Conservation (phyloP, 305 asterid genomes). For the Plantago coronopus region DNA sequence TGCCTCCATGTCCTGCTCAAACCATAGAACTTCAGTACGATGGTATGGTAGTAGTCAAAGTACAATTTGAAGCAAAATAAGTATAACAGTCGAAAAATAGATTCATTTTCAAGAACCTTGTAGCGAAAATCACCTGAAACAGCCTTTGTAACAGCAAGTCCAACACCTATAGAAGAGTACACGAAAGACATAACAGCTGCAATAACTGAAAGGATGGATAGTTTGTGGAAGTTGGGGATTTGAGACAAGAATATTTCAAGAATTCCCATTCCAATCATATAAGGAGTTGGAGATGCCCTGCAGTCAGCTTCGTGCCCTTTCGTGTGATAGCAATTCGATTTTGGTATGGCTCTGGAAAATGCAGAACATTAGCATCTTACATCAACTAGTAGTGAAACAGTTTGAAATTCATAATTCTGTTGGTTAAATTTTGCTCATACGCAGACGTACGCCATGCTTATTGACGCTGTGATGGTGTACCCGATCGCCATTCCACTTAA, state of each 20-base stretch:
- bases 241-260: constrained; percentile 56
- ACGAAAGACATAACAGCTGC: constrained; percentile 68
- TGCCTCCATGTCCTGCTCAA: constrained; percentile 38
- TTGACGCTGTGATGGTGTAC: constrained; percentile 58
- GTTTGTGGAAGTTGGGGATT: constrained; percentile 56
- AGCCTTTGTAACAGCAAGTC: constrained; percentile 49
- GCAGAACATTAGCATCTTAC: neutral
- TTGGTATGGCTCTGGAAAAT: constrained; percentile 45
- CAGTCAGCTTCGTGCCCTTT: constrained; percentile 38
- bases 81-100: no score
- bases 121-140: constrained; percentile 30
- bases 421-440: neutral
- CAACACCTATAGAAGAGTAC: constrained; percentile 55
- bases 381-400: neutral
- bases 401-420: neutral
- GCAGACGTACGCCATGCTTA: constrained; percentile 54
- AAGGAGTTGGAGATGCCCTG: constrained; percentile 48
- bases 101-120: no score
- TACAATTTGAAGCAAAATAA: no score
- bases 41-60: no score
- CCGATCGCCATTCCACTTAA: constrained; percentile 51
- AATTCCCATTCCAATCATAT: constrained; percentile 58
- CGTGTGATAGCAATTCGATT: constrained; percentile 49
- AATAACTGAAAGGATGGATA: constrained; percentile 46
- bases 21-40: neutral